These are phyloP conservation scores for Silene coronaria DNA, from an alignment of 179 eudicot species.

Conservation along the genomic window DNA sequence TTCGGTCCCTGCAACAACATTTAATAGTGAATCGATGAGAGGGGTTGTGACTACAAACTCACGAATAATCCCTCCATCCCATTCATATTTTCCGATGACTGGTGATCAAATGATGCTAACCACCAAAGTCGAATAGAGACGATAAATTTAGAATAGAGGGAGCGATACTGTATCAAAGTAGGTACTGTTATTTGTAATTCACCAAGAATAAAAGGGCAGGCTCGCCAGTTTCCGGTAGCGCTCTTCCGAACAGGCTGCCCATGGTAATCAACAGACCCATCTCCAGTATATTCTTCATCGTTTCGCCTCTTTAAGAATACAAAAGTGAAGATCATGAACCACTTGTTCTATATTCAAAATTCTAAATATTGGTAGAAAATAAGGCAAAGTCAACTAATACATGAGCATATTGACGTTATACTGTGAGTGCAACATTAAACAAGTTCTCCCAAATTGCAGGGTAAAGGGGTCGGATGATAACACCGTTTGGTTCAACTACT, in stretches of 20 bases:
- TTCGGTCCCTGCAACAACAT: slow-evolving; percentile 5
- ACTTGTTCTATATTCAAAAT: too few species aligned
- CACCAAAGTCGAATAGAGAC: neutral
- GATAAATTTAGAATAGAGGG: neutral
- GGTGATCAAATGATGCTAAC: neutral
- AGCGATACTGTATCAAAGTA: neutral
- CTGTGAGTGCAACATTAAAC: too few species aligned
- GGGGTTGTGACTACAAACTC: neutral
- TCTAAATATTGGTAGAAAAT: too few species aligned
- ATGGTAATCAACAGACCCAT: slow-evolving; percentile 13
- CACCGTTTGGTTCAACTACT: neutral
- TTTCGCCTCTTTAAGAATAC: neutral
- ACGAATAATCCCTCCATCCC: too few species aligned
- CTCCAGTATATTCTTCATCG: slow-evolving; percentile 8
- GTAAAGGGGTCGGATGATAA: too few species aligned
- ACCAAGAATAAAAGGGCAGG: slow-evolving; percentile 18
- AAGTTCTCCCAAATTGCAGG: too few species aligned
- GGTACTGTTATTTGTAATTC: neutral
- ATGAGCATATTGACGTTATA: too few species aligned
- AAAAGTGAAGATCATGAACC: neutral
- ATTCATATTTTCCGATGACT: too few species aligned
- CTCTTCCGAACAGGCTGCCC: slow-evolving; percentile 6
- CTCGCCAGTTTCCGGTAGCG: slow-evolving; percentile 11
- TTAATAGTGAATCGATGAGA: neutral
- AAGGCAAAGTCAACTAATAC: too few species aligned